Conservation (phyloP, 2,329 filamentous ascomycete genomes). For the Pseudopithomyces maydicus region DNA sequence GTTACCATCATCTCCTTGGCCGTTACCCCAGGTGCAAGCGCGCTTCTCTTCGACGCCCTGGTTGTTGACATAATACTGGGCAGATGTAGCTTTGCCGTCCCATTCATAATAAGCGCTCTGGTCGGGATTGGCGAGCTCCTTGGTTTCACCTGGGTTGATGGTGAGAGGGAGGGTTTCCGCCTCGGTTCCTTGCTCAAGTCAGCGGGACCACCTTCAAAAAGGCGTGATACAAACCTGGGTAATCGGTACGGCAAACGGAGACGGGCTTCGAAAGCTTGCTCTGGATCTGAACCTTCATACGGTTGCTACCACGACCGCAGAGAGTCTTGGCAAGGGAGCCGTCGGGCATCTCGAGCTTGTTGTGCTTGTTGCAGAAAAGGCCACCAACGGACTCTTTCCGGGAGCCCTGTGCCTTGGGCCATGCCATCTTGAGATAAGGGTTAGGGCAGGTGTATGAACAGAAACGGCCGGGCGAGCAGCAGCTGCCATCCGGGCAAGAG, state of each 20-base stretch:
- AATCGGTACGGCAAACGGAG: constrained; percentile 91
- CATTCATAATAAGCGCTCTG: constrained; percentile 76
- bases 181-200: constrained; percentile 65
- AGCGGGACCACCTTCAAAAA: neutral
- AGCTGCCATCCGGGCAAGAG: constrained; percentile 58
- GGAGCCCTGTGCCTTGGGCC: constrained; percentile 77
- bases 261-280: constrained; percentile 74
- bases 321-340: constrained; percentile 65
- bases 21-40: constrained; percentile 77
- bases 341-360: constrained; percentile 73
- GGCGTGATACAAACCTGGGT: constrained; percentile 69
- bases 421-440: constrained; percentile 92
- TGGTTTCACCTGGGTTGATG: constrained; percentile 62
- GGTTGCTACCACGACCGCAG: constrained; percentile 73
- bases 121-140: constrained; percentile 76
- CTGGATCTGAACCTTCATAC: constrained; percentile 67
- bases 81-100: constrained; percentile 75
- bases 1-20: constrained; percentile 70
- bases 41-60: constrained; percentile 68
- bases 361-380: constrained; percentile 77
- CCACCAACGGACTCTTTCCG: constrained; percentile 88
- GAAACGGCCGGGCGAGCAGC: constrained; percentile 67
- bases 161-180: constrained; percentile 80
- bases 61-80: constrained; percentile 97
- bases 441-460: constrained; percentile 94